These are phyloP conservation scores for Nannochloris sp. DNA, from an alignment of 139 green algal genomes.

Conservation along the genomic window DNA sequence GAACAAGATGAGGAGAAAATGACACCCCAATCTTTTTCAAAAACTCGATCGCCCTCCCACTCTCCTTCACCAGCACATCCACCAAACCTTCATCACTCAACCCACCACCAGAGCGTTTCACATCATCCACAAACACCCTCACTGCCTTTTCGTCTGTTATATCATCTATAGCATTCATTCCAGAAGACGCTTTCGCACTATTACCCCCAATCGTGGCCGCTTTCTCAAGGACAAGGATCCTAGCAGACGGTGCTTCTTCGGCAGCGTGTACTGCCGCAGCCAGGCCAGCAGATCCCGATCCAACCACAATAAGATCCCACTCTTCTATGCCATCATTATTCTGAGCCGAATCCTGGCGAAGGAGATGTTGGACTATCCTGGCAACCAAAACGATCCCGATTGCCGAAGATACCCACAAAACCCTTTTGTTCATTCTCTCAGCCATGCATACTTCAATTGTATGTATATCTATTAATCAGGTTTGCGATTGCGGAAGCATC, in stretches of 20 bases:
- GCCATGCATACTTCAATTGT: too few relatives aligned
- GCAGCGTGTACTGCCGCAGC: conserved; percentile 31
- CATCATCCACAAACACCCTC: conserved; percentile 41
- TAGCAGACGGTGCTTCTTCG: neutral
- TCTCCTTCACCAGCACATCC: conserved; percentile 33
- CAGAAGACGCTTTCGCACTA: conserved; percentile 54
- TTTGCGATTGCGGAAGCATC: too few relatives aligned
- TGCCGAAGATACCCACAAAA: neutral
- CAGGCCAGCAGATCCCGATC: conserved; percentile 46
- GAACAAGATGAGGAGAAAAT: conserved; percentile 30
- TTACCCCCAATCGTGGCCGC: conserved; percentile 55
- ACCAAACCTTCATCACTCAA: conserved; percentile 44
- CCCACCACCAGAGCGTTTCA: conserved; percentile 39
- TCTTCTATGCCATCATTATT: neutral
- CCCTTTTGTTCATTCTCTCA: too few relatives aligned
- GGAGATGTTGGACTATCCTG: neutral
- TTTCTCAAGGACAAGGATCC: conserved; percentile 61
- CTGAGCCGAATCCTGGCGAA: too few relatives aligned
- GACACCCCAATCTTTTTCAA: conserved; percentile 32
- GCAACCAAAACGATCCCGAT: neutral
- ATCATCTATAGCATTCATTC: conserved; percentile 58
- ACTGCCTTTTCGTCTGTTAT: conserved; percentile 13
- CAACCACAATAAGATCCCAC: conserved; percentile 40
- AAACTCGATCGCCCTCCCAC: conserved; percentile 30
- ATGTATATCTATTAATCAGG: too few relatives aligned